A percentile compares a stretch with the other conserved stretches of the same genome.
phyloP scores from a whole-genome alignment of 176 grass and related monocot genomes.

The Zoysia japonica region DNA sequence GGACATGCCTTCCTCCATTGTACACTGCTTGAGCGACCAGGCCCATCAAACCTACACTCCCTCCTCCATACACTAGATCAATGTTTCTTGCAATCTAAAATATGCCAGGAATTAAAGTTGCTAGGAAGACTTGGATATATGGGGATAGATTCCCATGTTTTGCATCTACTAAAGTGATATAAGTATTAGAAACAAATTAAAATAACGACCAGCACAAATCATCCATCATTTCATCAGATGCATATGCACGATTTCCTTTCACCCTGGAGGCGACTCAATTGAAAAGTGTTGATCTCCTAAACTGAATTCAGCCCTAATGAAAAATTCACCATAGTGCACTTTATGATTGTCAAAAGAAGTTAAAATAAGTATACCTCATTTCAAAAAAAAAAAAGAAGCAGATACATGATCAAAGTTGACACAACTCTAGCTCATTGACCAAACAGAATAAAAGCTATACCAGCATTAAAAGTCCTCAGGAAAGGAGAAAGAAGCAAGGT shows the following conservation, averaged over 20 bases:
- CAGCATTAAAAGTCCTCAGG: not conserved
- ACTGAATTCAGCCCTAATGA: not conserved
- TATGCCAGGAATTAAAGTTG: not conserved
- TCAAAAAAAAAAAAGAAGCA: not conserved
- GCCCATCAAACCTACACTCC: constrained; percentile 54
- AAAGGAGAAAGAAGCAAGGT: not conserved
- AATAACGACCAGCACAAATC: not conserved
- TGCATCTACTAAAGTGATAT: not conserved
- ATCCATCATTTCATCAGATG: not conserved
- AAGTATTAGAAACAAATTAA: not conserved
- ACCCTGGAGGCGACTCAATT: not conserved
- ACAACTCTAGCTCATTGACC: not conserved
- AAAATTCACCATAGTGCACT: not conserved
- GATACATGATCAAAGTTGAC: constrained; percentile 3
- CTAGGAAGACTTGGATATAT: not conserved
- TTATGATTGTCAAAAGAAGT: constrained; percentile 22
- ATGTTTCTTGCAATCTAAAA: constrained; percentile 49
- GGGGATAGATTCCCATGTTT: not conserved
- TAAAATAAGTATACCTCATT: not conserved
- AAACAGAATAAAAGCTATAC: constrained; percentile 13
- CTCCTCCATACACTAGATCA: constrained; percentile 57
- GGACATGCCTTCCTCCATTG: constrained; percentile 53
- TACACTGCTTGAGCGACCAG: constrained; percentile 53
- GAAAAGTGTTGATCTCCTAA: not conserved
- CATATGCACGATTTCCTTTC: not conserved